phyloP scores from a whole-genome alignment of 2,329 filamentous ascomycete species.

The Alternaria ventricosa region DNA sequence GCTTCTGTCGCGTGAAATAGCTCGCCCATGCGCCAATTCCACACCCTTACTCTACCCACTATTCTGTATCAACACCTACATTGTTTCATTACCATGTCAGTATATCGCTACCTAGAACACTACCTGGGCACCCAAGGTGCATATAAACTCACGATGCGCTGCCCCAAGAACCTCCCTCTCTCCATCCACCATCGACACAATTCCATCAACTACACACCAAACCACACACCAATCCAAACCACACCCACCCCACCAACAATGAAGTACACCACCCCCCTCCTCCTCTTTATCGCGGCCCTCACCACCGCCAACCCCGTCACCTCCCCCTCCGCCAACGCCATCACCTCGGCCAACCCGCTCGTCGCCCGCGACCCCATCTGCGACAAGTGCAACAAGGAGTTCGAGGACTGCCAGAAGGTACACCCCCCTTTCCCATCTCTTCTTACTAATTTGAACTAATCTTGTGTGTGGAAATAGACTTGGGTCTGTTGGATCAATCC shows the following conservation, averaged over 20 bases:
- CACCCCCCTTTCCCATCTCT: accelerated
- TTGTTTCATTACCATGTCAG: not conserved
- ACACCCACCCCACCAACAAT: not conserved
- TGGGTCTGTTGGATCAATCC: not conserved
- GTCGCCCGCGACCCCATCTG: not conserved
- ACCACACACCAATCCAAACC: not conserved
- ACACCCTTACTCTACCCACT: no score
- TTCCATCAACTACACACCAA: not conserved
- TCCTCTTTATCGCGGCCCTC: not conserved
- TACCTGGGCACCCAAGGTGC: not conserved
- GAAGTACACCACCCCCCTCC: not conserved
- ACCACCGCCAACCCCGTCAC: not conserved
- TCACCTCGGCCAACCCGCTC: not conserved
- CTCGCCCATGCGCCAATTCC: not conserved
- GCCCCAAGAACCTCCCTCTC: not conserved
- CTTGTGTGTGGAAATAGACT: not conserved
- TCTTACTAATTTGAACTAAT: not conserved
- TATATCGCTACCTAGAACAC: not conserved
- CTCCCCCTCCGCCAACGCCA: not conserved
- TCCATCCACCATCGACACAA: not conserved
- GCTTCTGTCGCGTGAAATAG: not conserved
- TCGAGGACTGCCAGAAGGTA: not conserved
- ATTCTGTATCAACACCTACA: not conserved
- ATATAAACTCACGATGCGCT: not conserved
- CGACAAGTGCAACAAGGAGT: not conserved